Conservation (phyloP, 345 rosid species). For the Syzygium jambos region DNA sequence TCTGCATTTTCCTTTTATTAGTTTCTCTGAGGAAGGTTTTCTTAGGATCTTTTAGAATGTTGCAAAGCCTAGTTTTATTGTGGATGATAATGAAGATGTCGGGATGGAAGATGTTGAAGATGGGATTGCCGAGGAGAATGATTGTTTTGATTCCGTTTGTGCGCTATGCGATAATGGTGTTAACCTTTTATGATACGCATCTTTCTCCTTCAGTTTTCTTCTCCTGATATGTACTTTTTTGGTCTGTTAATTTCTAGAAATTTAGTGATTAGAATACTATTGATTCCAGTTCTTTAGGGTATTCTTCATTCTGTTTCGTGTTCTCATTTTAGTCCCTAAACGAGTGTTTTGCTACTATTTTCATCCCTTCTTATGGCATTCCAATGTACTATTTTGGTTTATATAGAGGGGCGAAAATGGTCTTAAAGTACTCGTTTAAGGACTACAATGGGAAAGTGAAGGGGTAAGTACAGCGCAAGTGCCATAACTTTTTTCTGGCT, state of each 20-base stretch:
- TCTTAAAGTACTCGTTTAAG: too few species aligned
- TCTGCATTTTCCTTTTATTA: background rate
- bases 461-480: too few species aligned
- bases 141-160: conserved; percentile 61
- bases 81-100: too few species aligned
- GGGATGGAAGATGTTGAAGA: conserved; percentile 6
- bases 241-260: background rate
- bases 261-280: background rate
- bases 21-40: conserved; percentile 7
- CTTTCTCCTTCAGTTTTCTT: background rate
- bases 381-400: too few species aligned
- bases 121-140: conserved; percentile 28
- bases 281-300: background rate
- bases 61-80: too few species aligned
- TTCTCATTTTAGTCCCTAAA: too few species aligned
- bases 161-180: conserved; percentile 91
- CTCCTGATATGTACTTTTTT: background rate
- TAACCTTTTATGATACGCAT: conserved; percentile 47
- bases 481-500: too few species aligned
- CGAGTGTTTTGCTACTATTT: too few species aligned
- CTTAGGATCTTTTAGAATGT: background rate
- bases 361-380: too few species aligned
- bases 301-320: too few species aligned
- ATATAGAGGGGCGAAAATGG: too few species aligned
- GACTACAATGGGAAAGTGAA: too few species aligned